Evolutionary conservation across 345 rosid species (phyloP).

Genomic region (Eucalyptus regnans): DNA sequence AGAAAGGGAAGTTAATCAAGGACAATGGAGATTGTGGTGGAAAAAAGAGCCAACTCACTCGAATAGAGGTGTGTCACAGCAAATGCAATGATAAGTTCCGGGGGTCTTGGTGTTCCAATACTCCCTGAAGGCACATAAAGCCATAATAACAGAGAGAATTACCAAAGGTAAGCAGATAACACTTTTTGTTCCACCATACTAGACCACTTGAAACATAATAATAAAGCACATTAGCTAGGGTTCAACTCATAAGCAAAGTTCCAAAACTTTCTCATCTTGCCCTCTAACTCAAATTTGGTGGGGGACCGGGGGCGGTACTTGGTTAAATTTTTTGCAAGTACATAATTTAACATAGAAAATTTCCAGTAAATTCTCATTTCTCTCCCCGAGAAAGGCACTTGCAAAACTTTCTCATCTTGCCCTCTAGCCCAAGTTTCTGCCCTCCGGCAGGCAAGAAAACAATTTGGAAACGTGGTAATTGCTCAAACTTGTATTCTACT

Average conservation of each 20-base stretch:
- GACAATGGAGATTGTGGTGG: neutral
- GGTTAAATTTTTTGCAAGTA: neutral
- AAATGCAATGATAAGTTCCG: slow-evolving; percentile 79
- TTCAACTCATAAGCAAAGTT: neutral
- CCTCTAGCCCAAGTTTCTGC: neutral
- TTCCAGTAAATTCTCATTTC: neutral
- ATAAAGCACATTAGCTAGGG: neutral
- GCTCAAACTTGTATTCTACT: neutral
- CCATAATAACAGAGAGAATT: neutral
- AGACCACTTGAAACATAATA: neutral
- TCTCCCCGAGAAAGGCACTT: neutral
- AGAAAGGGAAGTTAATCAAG: neutral
- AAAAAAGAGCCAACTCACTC: slow-evolving; percentile 33
- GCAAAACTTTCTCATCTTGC: neutral
- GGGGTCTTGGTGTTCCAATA: slow-evolving; percentile 75
- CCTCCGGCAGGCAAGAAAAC: neutral
- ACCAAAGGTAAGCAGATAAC: neutral
- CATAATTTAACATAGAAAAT: neutral
- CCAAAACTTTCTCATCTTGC: neutral
- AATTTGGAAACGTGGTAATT: neutral
- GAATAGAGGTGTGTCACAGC: slow-evolving; percentile 73
- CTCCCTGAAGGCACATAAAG: slow-evolving; percentile 30
- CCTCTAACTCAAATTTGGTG: neutral
- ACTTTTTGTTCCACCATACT: neutral
- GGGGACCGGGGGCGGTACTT: neutral